phyloP scores from a whole-genome alignment of 202 grass and related monocot species.

The Hordeum pubiflorum region DNA sequence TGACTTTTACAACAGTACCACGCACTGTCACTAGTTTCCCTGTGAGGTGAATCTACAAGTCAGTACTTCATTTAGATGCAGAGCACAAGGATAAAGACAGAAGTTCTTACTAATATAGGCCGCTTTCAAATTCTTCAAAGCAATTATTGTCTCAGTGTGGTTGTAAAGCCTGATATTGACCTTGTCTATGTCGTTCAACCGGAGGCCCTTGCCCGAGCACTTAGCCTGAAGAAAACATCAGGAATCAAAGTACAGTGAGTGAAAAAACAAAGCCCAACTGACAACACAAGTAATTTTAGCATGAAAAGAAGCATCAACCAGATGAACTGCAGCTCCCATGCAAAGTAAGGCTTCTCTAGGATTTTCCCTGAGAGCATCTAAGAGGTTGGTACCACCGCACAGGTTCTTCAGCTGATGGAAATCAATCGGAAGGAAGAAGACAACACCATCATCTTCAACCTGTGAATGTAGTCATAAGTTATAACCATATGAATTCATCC shows the following conservation, averaged over 20 bases:
- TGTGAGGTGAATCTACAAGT: slow-evolving; percentile 34
- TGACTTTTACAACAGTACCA: slow-evolving; percentile 88
- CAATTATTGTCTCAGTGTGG: slow-evolving; percentile 35
- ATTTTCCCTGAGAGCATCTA: slow-evolving; percentile 33
- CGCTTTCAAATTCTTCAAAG: slow-evolving; percentile 83
- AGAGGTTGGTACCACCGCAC: slow-evolving; percentile 33
- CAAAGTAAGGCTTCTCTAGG: slow-evolving; percentile 72
- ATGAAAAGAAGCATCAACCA: slow-evolving; percentile 45
- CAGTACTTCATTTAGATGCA: slow-evolving; percentile 15
- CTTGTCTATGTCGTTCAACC: slow-evolving; percentile 35
- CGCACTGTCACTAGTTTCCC: slow-evolving; percentile 71
- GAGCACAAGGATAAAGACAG: neutral
- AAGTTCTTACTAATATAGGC: slow-evolving; percentile 64
- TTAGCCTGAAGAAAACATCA: slow-evolving; percentile 39
- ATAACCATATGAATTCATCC: slow-evolving; percentile 14
- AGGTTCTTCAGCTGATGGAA: slow-evolving; percentile 46
- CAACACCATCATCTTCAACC: slow-evolving; percentile 45
- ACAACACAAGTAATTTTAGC: slow-evolving; percentile 4
- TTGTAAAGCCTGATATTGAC: slow-evolving; percentile 90
- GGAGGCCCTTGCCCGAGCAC: neutral
- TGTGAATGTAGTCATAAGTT: slow-evolving; percentile 10
- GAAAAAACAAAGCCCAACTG: neutral
- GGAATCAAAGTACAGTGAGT: neutral
- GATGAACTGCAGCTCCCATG: slow-evolving; percentile 74
- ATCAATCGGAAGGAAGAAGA: slow-evolving; percentile 47